Evolutionary conservation across 1,139 yeast genomes (phyloP).

Genomic region (Taphrina flavorubra): DNA sequence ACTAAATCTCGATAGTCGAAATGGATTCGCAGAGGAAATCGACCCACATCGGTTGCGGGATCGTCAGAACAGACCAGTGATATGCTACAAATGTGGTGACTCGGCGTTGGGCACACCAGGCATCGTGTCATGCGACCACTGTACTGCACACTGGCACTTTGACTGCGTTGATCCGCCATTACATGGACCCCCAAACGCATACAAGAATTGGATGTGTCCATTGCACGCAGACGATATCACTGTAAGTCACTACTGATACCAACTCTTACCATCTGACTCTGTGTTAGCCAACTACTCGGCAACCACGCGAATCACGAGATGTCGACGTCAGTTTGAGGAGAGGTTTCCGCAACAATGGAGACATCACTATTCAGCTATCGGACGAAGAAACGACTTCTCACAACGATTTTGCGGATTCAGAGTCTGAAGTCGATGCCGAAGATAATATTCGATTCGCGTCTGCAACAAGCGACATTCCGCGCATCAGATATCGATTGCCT

Average conservation of each 20-base stretch:
- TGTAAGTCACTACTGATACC: conserved; percentile 49
- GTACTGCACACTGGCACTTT: conserved; percentile 86
- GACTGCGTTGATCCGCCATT: conserved; percentile 85
- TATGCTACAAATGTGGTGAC: conserved; percentile 77
- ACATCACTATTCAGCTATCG: conserved; percentile 61
- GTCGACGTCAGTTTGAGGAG: conserved; percentile 64
- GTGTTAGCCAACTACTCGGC: conserved; percentile 32
- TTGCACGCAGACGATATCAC: conserved; percentile 72
- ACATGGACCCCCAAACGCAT: conserved; percentile 74
- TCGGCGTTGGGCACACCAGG: conserved; percentile 65
- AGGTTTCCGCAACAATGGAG: conserved; percentile 69
- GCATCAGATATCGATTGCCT: conserved; percentile 67
- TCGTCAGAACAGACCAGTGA: conserved; percentile 65
- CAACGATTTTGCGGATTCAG: conserved; percentile 49
- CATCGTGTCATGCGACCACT: conserved; percentile 81
- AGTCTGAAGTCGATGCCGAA: conserved; percentile 36
- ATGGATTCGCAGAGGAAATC: conserved; percentile 55
- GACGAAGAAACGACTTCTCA: neutral
- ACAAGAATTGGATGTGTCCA: conserved; percentile 92
- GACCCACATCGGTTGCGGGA: conserved; percentile 73
- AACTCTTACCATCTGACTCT: neutral
- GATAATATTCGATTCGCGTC: conserved; percentile 49
- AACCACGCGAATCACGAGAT: conserved; percentile 60
- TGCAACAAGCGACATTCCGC: conserved; percentile 52
- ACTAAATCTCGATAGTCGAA: conserved; percentile 46